Evolutionary conservation across 2,329 filamentous ascomycete species (phyloP), one percentile per base, ranked within the genome.

Genomic region (Ceratocystis variospora): DNA sequence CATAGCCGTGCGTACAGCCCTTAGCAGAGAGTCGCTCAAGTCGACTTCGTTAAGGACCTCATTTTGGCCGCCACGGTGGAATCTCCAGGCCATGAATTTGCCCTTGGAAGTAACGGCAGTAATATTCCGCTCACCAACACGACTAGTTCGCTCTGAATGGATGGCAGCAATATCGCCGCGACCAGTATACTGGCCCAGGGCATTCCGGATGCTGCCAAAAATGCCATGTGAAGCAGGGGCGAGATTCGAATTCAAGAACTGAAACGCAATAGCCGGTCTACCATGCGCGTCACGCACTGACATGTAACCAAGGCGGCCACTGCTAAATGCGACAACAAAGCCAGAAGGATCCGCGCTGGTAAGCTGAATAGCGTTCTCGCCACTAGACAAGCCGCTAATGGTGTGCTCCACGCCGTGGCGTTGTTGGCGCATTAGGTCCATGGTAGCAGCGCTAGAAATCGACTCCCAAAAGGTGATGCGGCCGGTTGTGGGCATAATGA

Each of bases 401-500:
- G 79, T 78, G 59, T 89, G 85, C 72, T 95, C 90, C 17, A 96
- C 84, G 17, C 89, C 89, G 70, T 86, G 87, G 70, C 88, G 86
- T 72, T 89, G 88, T 73, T 95, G 88, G 70, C 88, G 87, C 72
- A 93, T 89, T 50, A 95, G 83, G 69, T 89, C 89, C 66, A 95
- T 81, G 0, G 90, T 90, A 48, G 91, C 89, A 8, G 90, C 91
- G 74, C 86, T 91, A 66, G 93, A 91, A 69, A 97, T 89, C 48
- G 90, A 95, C 74, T 97, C 94, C 91, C 94, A 97, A 75, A 94
- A 97, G 57, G 90, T 87, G 64, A 97, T 85, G 74, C 87, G 92
- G 64, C 94, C 94, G 62, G 82, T 91, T 19, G 83, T 84, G 12
- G 93, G 89, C 77, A 93, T 89, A 46, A 97, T 81, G 46, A 96